Base-by-base conservation (phyloP, 2,329 filamentous ascomycete genomes). In the Epichloe baconii region DNA sequence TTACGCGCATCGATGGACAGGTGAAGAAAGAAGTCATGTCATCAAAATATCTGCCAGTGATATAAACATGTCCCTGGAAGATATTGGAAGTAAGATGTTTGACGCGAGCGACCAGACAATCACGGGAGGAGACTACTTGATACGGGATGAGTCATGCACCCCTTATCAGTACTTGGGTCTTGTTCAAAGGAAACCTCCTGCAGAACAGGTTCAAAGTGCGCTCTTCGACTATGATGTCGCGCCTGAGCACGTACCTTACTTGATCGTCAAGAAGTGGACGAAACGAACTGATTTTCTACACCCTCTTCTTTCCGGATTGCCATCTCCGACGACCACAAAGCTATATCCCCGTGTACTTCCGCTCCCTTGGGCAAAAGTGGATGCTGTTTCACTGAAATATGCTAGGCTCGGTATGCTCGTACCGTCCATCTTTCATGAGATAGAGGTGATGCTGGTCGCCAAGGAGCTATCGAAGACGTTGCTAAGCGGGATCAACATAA, bases 351-450 rank as follows among this genome's bases (percentile, higher is more conserved):
- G 68, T 5, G 69, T 75, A 5, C 61, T 83, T 3, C 74, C 76
- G 0, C 60, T 70, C 2, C 56, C 66, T 0, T 66, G 66, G n/a
- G 79, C 79, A 50, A 72, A 61, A 0, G 63, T 78, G 0, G 79
- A 83, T 53, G 56, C 57, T 2, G 58, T 79, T 2, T 70, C 74
- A 0, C 59, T 69, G 6, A 63, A 64, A 7, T 70, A 72, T 52
- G 70, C 68, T 1, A 66, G 71, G 44, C 73, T 82, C 31, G 78
- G 74, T 2, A 70, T 83, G 49, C 72, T 93, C 38, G 74, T 93
- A 5, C 88, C 90, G 0, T 82, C 81, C 0, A 79, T 96, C 37
- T 69, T 86, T 15, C 79, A 88, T 56, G 78, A 78, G n/a, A 59
- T 91, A 2, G 85, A 86, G 55, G 70, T 80, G 0, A 70, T 76